Evolutionary conservation across 306 rosid genomes (phyloP).

Genomic region (Trifolium dubium): DNA sequence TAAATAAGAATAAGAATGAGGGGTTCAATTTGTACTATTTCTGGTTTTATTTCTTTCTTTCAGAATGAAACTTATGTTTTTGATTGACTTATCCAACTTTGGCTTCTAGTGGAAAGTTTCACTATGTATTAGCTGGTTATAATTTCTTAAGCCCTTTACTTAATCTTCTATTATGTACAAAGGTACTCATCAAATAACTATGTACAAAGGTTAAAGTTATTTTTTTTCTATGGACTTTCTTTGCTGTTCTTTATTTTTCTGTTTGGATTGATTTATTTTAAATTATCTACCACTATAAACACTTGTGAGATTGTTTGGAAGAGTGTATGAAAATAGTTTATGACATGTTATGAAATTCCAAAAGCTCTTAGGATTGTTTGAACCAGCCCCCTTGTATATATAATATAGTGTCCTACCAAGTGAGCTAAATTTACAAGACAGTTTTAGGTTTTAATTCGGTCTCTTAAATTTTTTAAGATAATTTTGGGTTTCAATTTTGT

Average conservation of each 20-base stretch:
- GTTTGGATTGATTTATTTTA: not conserved
- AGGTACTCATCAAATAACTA: not conserved
- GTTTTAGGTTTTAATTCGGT: too few species aligned
- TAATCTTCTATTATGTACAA: not conserved
- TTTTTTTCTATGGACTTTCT: not conserved
- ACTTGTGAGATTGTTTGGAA: not conserved
- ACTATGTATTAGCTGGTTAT: not conserved
- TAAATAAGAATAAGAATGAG: constrained; percentile 38
- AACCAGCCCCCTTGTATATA: too few species aligned
- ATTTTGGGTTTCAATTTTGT: too few species aligned
- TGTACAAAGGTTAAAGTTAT: not conserved
- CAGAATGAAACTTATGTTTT: constrained; percentile 27
- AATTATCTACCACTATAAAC: not conserved
- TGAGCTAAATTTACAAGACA: too few species aligned
- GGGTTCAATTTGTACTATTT: constrained; percentile 40
- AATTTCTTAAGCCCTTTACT: not conserved
- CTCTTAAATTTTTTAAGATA: too few species aligned
- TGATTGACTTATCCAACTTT: not conserved
- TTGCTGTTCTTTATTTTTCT: not conserved
- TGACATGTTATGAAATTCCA: not conserved
- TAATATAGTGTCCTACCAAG: too few species aligned
- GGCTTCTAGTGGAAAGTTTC: not conserved
- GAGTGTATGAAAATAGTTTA: not conserved
- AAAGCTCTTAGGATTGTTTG: not conserved
- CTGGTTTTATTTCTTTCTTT: constrained; percentile 33